These are phyloP conservation scores for Phytophthora lateralis DNA, from an alignment of 352 stramenopile genomes.

Conservation along the genomic window DNA sequence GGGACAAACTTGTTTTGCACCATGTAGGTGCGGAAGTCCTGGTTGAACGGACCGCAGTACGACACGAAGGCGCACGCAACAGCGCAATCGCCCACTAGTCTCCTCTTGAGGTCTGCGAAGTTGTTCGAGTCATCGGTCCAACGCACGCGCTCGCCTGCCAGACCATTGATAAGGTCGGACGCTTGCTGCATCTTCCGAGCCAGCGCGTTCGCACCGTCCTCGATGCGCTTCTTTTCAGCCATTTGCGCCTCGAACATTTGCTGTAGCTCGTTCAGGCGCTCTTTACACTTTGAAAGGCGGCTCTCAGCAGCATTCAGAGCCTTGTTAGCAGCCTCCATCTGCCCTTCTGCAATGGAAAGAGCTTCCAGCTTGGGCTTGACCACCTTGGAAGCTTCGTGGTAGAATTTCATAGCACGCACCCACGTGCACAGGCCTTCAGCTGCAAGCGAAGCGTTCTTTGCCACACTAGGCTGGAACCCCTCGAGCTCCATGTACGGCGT, in stretches of 20 bases:
- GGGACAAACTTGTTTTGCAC: slow-evolving; percentile 96
- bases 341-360: slow-evolving; percentile 94
- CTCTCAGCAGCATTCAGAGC: slow-evolving; percentile 92
- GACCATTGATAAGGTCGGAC: slow-evolving; percentile 96
- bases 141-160: slow-evolving; percentile 94
- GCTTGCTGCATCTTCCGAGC: slow-evolving; percentile 98
- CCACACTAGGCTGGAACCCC: slow-evolving; percentile 94
- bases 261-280: slow-evolving; percentile 94
- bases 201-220: slow-evolving; percentile 95
- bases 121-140: slow-evolving; percentile 99
- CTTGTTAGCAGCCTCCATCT: slow-evolving; percentile 98
- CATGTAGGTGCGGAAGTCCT: slow-evolving; percentile 97
- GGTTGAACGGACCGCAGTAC: slow-evolving; percentile 98
- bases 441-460: slow-evolving; percentile 96
- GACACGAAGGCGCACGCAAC: slow-evolving; percentile 97
- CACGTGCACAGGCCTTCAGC: slow-evolving; percentile 97
- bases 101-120: slow-evolving; percentile 96
- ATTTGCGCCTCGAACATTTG: slow-evolving; percentile 98
- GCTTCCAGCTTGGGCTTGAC: slow-evolving; percentile 99
- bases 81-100: slow-evolving; percentile 96
- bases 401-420: slow-evolving; percentile 98
- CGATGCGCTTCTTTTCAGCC: slow-evolving; percentile 96
- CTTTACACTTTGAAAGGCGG: slow-evolving; percentile 94
- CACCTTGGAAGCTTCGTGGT: slow-evolving; percentile 98
- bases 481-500: slow-evolving; percentile 97